These are phyloP conservation scores for Beauveria australis DNA, from an alignment of 2,329 filamentous ascomycete genomes.

Conservation along the genomic window DNA sequence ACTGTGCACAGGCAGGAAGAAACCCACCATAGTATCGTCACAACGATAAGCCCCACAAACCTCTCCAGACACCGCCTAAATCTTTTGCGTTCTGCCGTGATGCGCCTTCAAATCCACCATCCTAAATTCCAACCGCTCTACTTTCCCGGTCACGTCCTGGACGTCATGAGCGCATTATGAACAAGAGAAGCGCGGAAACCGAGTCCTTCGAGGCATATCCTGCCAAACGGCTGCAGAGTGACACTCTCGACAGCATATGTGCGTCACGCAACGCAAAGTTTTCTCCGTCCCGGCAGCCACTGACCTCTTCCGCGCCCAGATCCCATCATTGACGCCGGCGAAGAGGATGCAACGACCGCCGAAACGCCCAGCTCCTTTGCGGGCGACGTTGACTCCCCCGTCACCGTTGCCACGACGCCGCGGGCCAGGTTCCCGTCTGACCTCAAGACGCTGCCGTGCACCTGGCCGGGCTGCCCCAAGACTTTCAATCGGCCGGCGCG, in stretches of 20 bases:
- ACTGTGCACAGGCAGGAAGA: background rate
- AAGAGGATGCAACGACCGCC: conserved; percentile 25
- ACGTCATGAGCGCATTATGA: conserved; percentile 20
- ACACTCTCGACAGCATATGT: conserved; percentile 18
- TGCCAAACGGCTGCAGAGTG: conserved; percentile 20
- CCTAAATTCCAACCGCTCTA: conserved; percentile 11
- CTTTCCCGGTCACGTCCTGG: background rate
- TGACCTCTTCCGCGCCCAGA: conserved; percentile 11
- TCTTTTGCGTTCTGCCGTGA: conserved; percentile 25
- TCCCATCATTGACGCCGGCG: conserved; percentile 23
- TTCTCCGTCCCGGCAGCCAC: background rate
- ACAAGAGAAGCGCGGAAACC: conserved; percentile 23
- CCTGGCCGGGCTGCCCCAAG: conserved; percentile 66
- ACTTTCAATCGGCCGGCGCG: conserved; percentile 82
- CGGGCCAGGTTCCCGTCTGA: conserved; percentile 55
- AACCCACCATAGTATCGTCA: conserved; percentile 8
- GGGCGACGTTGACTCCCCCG: conserved; percentile 22
- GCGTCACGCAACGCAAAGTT: background rate
- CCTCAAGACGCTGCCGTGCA: conserved; percentile 70
- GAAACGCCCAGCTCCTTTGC: conserved; percentile 25
- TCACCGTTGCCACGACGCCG: conserved; percentile 31
- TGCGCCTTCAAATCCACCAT: background rate
- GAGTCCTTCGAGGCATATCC: conserved; percentile 18
- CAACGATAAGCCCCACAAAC: conserved; percentile 18
- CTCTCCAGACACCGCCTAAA: conserved; percentile 27